Evolutionary conservation across 1,284 basidiomycete species (phyloP), one percentile per base, ranked within the genome.

Genomic region (Phellopilus nigrolimitatus): DNA sequence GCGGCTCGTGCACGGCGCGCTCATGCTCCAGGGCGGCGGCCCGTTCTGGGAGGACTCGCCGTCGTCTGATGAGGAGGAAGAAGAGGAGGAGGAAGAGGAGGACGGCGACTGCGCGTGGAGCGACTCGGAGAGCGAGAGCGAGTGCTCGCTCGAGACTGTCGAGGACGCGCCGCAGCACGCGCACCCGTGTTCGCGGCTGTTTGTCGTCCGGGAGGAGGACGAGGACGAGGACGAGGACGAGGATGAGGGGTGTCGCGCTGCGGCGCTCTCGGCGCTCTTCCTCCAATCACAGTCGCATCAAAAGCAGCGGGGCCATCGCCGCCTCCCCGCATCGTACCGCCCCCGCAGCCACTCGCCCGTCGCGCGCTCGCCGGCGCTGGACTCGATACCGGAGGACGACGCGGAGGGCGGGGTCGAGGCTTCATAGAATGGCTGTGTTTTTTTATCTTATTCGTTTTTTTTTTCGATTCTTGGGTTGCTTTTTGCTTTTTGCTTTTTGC

Each of bases 121-220:
- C 27, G 31, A 46, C 12, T 47, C 12, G 12, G 36, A 40, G 10
- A 42, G 25, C 28, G 44, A 47, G 12, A 46, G 38, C 36, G 44
- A 49, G 4, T 27, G 21, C 24, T 19, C 21, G 27, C 27, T 13
- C 22, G 47, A 53, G 9, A 36, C 19, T 13, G 34, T 28, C 22
- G 21, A 37, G 8, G 43, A 27, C 24, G 31, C 13, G 19, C 39
- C n/a, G 21, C 28, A 17, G 28, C 43, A 6, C 27, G 22, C 17
- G 41, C 27, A 6, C 33, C 39, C 30, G 25, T 21, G 9, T 24
- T 9, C 31, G 31, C 31, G 31, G 3, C 31, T 50, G 28, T 50
- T 34, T 30, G 39, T 50, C 30, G 48, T 50, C 17, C 31, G 34
- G 2, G 48, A 50, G 47, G 47, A 49, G 19, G 47, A 49, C 22